Base-by-base conservation (phyloP, 139 green algal genomes). In the Chlamydomonas sphaeroides region DNA sequence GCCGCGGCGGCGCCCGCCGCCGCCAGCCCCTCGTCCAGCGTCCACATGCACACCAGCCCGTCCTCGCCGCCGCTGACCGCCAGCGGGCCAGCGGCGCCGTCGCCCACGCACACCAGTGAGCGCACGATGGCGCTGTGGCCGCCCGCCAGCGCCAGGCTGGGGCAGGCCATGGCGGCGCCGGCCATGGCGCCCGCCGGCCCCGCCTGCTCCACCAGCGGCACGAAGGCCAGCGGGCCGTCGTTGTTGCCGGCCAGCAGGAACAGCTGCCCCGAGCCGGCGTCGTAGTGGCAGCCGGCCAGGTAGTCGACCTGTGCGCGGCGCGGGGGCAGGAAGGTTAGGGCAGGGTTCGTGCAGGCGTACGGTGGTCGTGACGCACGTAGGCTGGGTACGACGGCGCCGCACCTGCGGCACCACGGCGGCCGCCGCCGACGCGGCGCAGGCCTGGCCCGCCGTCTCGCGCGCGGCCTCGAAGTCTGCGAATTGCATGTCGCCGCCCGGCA, bases 281-380 rank as follows among this genome's bases (percentile, higher is more conserved):
- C 90, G 68, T 93, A 96, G 26, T 91, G 84, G 70, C 91, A 95
- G 21, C 81, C 79, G 0, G 94, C 70, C 8, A 96, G 53, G 88
- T 96, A 97, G 39, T 93, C 90, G 10, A 94, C 85, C 89, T 91
- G n/a, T n/a, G n/a, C n/a, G n/a, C n/a, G n/a, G n/a, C n/a, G n/a
- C n/a, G n/a, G n/a, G n/a, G n/a, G n/a, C n/a, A n/a, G n/a, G n/a
- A n/a, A n/a, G n/a, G n/a, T n/a, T n/a, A n/a, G n/a, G n/a, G n/a
- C n/a, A n/a, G n/a, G n/a, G n/a, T n/a, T n/a, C n/a, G n/a, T n/a
- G n/a, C n/a, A n/a, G n/a, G n/a, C n/a, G n/a, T n/a, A 67, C 10
- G 23, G 28, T 28, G 48, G 7, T 45, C 35, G 15, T 69, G 71
- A 41, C 30, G 41, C 21, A 25, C 49, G 32, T 45, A 26, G 36